phyloP scores from a whole-genome alignment of 2,329 filamentous ascomycete genomes.

The Fusarium caatingaense region DNA sequence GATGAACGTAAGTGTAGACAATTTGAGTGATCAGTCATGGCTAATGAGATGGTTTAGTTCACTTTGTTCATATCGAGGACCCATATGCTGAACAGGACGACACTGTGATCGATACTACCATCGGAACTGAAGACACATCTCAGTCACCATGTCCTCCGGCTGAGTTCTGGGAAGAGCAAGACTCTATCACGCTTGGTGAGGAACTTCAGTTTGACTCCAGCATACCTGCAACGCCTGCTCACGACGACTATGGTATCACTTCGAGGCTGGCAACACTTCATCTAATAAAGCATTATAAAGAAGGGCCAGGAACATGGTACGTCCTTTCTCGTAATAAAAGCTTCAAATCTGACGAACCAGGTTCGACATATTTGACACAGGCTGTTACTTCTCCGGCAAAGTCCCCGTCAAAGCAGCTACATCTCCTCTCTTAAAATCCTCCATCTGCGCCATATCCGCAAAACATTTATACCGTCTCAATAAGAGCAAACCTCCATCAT shows the following conservation, averaged over 20 bases:
- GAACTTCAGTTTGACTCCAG: accelerated
- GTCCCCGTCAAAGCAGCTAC: conserved; percentile 41
- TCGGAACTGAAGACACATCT: background rate
- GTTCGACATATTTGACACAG: conserved; percentile 44
- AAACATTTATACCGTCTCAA: conserved; percentile 30
- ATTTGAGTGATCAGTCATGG: too few species aligned
- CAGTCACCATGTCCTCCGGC: background rate
- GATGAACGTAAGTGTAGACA: conserved; percentile 31
- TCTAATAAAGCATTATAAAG: conserved; percentile 35
- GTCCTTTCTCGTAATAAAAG: too few species aligned
- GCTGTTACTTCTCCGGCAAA: conserved; percentile 40
- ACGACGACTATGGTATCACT: background rate
- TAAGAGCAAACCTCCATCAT: background rate
- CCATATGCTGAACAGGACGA: background rate
- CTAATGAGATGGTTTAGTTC: background rate
- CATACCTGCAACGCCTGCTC: accelerated
- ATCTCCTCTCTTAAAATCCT: conserved; percentile 27
- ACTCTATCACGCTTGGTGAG: accelerated
- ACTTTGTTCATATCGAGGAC: conserved; percentile 28
- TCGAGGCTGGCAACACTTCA: conserved; percentile 15
- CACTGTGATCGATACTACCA: accelerated
- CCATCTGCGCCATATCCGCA: conserved; percentile 38
- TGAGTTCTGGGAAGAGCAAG: background rate
- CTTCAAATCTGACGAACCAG: background rate
- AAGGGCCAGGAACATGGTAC: conserved; percentile 41